Percentiles rank a stretch among this genome's conserved stretches.
phyloP scores from a whole-genome alignment of 805 yeast species.

The Pichia exigua region DNA sequence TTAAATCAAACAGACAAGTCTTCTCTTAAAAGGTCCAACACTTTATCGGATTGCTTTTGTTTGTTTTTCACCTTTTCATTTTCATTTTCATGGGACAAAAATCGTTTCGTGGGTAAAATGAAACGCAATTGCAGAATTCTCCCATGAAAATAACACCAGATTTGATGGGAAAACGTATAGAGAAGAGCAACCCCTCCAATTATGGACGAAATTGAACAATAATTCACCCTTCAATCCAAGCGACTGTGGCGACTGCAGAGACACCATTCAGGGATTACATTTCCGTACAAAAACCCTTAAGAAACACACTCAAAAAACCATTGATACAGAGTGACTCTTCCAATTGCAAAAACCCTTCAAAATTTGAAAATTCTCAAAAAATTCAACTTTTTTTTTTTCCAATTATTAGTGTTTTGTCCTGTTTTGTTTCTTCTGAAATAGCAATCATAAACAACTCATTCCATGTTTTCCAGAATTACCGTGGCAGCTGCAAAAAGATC shows the following conservation, averaged over 20 bases:
- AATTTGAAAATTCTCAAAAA: neutral
- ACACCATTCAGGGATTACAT: too few species aligned
- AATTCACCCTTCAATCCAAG: too few species aligned
- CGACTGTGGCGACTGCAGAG: too few species aligned
- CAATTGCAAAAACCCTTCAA: neutral
- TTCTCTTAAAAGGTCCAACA: too few species aligned
- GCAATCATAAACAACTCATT: neutral
- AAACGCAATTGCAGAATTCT: too few species aligned
- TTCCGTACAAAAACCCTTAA: too few species aligned
- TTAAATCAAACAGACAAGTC: too few species aligned
- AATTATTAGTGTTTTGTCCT: too few species aligned
- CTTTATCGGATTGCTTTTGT: neutral
- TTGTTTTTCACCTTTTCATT: neutral
- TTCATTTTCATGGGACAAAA: neutral
- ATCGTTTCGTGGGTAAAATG: neutral
- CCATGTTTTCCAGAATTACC: neutral
- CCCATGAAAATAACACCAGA: neutral
- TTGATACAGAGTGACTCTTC: neutral
- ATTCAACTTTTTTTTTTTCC: neutral
- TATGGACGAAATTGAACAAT: too few species aligned
- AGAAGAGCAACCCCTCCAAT: too few species aligned
- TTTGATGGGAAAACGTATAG: neutral
- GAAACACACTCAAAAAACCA: too few species aligned
- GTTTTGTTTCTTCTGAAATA: neutral
- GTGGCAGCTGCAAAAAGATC: conserved; percentile 3